A percentile compares a stretch with the other conserved stretches of the same genome.
Evolutionary conservation across 805 yeast species (phyloP).

Genomic region (Blastobotrys peoriensis): DNA sequence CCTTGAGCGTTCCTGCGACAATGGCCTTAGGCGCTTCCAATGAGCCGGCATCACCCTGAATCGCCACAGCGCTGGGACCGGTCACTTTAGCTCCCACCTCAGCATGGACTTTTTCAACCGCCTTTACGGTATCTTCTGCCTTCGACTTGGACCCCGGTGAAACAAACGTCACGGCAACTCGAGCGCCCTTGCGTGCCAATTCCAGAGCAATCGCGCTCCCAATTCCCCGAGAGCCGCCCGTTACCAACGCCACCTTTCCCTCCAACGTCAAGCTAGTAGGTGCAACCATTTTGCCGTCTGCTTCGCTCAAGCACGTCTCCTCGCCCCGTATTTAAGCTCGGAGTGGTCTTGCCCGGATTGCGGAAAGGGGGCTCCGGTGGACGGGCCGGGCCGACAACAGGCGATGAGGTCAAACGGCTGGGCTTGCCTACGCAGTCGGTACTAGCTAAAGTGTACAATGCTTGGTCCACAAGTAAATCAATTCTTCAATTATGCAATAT

Average conservation of each 20-base stretch:
- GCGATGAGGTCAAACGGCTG: no score
- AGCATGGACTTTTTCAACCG: slow-evolving; percentile 5
- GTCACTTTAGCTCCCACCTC: slow-evolving; percentile 2
- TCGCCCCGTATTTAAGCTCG: no score
- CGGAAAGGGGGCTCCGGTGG: no score
- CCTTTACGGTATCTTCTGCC: slow-evolving; percentile 12
- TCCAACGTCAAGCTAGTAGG: slow-evolving; percentile 8
- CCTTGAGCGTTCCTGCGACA: slow-evolving; percentile 6
- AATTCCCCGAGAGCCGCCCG: slow-evolving; percentile 53
- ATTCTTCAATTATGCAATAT: no score
- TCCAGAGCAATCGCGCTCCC: slow-evolving; percentile 46
- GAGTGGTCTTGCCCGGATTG: no score
- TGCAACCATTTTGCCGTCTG: not conserved
- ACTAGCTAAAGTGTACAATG: no score
- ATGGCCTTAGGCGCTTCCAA: slow-evolving; percentile 6
- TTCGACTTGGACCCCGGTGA: slow-evolving; percentile 8
- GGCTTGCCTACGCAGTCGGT: no score
- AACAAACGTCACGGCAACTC: slow-evolving; percentile 26
- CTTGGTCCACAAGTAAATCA: no score
- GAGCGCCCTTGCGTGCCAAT: slow-evolving; percentile 41
- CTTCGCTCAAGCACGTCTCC: no score
- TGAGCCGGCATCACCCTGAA: slow-evolving; percentile 14
- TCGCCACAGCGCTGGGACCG: slow-evolving; percentile 7
- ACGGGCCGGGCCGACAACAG: no score
- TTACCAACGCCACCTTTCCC: slow-evolving; percentile 37